These are phyloP conservation scores for Stephanodiscus minutulus DNA, from an alignment of 108 stramenopile species.

Conservation along the genomic window DNA sequence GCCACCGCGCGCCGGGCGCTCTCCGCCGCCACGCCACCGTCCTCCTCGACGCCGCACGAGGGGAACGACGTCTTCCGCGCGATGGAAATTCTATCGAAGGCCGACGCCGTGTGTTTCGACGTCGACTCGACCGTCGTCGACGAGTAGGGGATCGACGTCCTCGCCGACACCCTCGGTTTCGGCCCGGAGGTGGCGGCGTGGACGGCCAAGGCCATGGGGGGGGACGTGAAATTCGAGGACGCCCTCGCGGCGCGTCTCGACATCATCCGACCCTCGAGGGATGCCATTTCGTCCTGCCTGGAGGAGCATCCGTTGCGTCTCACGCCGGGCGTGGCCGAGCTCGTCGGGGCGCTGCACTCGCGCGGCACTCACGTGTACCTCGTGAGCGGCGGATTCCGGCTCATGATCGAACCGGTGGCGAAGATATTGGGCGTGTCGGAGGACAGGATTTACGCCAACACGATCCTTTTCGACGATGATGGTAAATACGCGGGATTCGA, in stretches of 20 bases:
- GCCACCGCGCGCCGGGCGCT: background rate
- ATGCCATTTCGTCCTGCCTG: constrained; percentile 70
- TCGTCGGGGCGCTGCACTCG: constrained; percentile 74
- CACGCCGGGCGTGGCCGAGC: constrained; percentile 74
- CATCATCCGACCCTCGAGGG: constrained; percentile 81
- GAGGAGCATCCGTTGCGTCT: constrained; percentile 76
- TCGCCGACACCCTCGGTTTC: constrained; percentile 94
- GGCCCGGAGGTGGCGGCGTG: constrained; percentile 90
- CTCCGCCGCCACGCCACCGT: background rate
- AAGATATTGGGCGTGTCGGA: constrained; percentile 60
- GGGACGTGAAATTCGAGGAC: constrained; percentile 95
- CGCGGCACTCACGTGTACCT: constrained; percentile 89
- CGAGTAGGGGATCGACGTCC: constrained; percentile 98
- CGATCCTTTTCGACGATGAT: constrained; percentile 76
- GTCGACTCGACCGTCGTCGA: constrained; percentile 96
- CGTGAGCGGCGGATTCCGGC: constrained; percentile 95
- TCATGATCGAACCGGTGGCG: constrained; percentile 98
- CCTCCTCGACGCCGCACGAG: background rate
- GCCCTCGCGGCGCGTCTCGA: constrained; percentile 89
- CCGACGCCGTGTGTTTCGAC: constrained; percentile 97
- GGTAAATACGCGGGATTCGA: constrained; percentile 93
- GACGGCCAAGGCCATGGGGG: constrained; percentile 96
- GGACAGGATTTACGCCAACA: constrained; percentile 92
- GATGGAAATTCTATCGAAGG: constrained; percentile 70
- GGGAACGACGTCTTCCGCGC: constrained; percentile 64